Conservation (phyloP, 106 monocot genomes). For the Apostasia ramifera region DNA sequence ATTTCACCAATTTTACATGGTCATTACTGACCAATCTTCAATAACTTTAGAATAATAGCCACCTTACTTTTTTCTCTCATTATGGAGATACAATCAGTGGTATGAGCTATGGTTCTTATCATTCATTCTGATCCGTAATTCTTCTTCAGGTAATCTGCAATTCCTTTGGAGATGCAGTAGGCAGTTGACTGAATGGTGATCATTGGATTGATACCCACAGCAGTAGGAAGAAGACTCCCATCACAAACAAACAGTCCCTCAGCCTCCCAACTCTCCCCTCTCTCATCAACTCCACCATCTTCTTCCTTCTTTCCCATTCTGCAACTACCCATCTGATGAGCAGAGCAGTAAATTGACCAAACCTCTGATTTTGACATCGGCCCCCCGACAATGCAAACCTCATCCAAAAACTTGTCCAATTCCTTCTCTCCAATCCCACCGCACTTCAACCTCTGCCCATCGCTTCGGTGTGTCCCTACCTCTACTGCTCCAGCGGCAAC, state of each 20-base stretch:
- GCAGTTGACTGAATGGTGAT: slow-evolving; percentile 54
- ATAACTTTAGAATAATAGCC: too few species aligned
- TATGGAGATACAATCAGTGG: too few species aligned
- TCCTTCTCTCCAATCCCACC: slow-evolving; percentile 26
- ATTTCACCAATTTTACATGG: too few species aligned
- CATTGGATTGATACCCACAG: slow-evolving; percentile 68
- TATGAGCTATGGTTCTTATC: too few species aligned
- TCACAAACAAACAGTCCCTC: slow-evolving; percentile 63
- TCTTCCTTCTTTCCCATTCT: slow-evolving; percentile 43
- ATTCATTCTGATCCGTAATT: background rate
- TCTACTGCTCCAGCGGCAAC: slow-evolving; percentile 67
- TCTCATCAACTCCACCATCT: slow-evolving; percentile 43
- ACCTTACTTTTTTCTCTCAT: too few species aligned
- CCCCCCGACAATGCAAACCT: slow-evolving; percentile 16
- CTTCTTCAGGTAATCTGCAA: slow-evolving; percentile 23
- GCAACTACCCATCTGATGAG: slow-evolving; percentile 74
- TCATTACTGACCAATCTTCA: too few species aligned
- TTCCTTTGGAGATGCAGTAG: slow-evolving; percentile 44
- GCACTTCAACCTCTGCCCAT: slow-evolving; percentile 41
- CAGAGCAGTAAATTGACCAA: slow-evolving; percentile 37
- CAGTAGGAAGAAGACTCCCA: slow-evolving; percentile 52
- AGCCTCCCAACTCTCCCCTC: slow-evolving; percentile 71
- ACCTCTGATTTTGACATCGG: slow-evolving; percentile 14
- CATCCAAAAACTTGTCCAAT: slow-evolving; percentile 53
- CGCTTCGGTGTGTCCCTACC: slow-evolving; percentile 56